Evolutionary conservation across 1,284 basidiomycete genomes (phyloP), one percentile per base, ranked within the genome.

Genomic region (Ustilago esculenta): DNA sequence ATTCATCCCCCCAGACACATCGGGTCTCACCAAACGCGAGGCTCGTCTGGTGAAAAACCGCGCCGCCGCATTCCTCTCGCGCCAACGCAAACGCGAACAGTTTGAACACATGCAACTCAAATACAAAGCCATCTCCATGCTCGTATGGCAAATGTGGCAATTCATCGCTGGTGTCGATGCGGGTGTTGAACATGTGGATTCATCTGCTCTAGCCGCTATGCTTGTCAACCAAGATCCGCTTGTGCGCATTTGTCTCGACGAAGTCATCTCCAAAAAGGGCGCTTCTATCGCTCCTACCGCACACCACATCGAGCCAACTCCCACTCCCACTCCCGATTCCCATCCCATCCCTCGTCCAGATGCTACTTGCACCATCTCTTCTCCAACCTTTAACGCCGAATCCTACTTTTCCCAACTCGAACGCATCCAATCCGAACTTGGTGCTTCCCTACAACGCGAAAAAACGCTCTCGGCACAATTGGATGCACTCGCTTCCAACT

Each of bases 11-110:
- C 92, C 92, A 35, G 92, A 94, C 82, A 91, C 92, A 58, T 87
- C 89, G 44, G 92, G 92, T 44, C 86, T 94, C 58, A 89, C 86
- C 85, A 94, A 94, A 83, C 89, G 91, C 56, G 92, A 94, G 83
- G 92, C 92, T 47, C 88, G 92, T 51, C 86, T 94, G 14, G 90
- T 94, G 59, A 94, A 94, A 86, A 94, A 94, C 84, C 87, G 92
- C 52, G 92, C 92, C 12, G 92, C 92, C 9, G 92, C 92, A 51
- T 94, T 94, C 85, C 88, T 94, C 75, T 90, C 88, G 82, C 86
- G 92, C 78, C 92, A 94, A 83, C 86, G 92, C 76, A 94, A 94
- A 84, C 88, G 92, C 60, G 92, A 94, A 84, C 92, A 94, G 84
- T 94, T 92, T 77, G 92, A 94, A 83, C 85, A 83, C 79, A 92